Conservation (phyloP, 2,329 filamentous ascomycete genomes). For the Escovopsis weberi region DNA sequence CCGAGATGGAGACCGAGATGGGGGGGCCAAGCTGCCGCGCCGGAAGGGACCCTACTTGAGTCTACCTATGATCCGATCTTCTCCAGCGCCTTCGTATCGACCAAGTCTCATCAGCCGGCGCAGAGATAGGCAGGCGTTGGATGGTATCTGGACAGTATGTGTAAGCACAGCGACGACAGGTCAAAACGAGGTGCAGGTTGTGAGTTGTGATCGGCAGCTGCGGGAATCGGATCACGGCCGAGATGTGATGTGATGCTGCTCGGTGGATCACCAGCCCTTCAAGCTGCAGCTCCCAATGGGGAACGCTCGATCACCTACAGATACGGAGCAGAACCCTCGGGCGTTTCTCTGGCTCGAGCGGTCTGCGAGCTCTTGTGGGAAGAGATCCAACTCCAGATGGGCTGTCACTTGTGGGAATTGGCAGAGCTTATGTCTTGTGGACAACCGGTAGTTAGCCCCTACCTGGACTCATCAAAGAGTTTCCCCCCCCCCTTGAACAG, state of each 20-base stretch:
- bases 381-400: too few relatives aligned
- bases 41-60: too few relatives aligned
- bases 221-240: background rate
- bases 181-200: background rate
- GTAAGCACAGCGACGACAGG: too few relatives aligned
- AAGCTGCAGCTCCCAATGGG: background rate
- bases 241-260: background rate
- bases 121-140: background rate
- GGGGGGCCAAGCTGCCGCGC: too few relatives aligned
- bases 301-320: background rate
- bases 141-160: background rate
- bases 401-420: too few relatives aligned
- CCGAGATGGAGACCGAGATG: too few relatives aligned
- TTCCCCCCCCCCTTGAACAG: too few relatives aligned
- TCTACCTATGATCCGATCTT: too few relatives aligned
- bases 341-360: constrained; percentile 5
- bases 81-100: too few relatives aligned
- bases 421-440: too few relatives aligned
- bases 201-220: background rate
- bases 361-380: background rate
- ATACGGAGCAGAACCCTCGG: background rate
- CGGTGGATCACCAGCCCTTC: background rate
- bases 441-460: too few relatives aligned
- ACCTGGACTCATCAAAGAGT: too few relatives aligned
- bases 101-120: background rate